Evolutionary conservation across 2,329 filamentous ascomycete species (phyloP), one percentile per base, ranked within the genome.

Genomic region (Blumeria graminis): DNA sequence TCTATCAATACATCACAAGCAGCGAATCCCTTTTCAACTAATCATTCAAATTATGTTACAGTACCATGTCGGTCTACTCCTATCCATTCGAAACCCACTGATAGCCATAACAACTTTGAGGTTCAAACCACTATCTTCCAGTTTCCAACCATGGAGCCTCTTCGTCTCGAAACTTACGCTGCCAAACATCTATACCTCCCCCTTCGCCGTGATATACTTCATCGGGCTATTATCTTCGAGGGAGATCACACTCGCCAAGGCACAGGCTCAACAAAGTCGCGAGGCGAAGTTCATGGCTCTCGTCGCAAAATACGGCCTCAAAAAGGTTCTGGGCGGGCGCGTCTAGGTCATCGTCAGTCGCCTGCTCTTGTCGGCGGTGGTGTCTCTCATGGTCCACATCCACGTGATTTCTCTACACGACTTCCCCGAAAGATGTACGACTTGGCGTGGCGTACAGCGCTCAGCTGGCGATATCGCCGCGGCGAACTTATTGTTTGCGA

Each of bases 361-460:
- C 92, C 92, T 2, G 77, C 93, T 68, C 71, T 87, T 45, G 76
- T 76, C 60, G 92, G 92, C 61, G 92, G 92, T 69, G 90, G 88
- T 69, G 90, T 93, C 63, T 74, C 81, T 0, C 86, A 88, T 65
- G 92, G 92, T n/a, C 92, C 92, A 33, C 82, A 89, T 63, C 89
- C 89, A 32, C 78, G 92, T 67, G 87, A 96, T 71, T 98, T 98
- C 67, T 78, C 79, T 58, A 93, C 89, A 22, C 76, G 77, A 14
- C 74, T 98, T 56, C 88, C 84, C 63, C 76, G 77, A 66, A 96
- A 96, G 72, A 79, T 94, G 52, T 98, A 98, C 72, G 89, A 96
- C 70, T 76, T 93, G 63, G 92, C 92, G 9, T 96, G 87, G 86
- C 80, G 92, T 66, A 96, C 85, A 46, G 92, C 92, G 10, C 76